Conservation (phyloP, 2,329 filamentous ascomycete species). For the Diaporthe helianthi region DNA sequence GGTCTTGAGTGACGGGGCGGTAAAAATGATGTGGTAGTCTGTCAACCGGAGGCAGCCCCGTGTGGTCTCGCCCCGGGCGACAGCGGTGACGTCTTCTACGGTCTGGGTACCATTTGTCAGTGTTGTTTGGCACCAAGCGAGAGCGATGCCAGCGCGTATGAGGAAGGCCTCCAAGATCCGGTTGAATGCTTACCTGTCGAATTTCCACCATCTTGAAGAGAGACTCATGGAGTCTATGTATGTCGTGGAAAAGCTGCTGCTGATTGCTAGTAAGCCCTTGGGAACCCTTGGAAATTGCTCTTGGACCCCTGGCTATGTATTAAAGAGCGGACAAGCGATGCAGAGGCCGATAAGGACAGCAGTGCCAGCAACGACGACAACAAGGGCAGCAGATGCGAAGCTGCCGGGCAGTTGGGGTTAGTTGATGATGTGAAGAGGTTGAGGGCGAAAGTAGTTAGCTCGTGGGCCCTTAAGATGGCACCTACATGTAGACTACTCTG, state of each 20-base stretch:
- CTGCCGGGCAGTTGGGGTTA: constrained; percentile 1
- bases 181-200: constrained; percentile 36
- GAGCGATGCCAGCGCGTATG: not conserved
- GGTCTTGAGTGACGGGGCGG: constrained; percentile 47
- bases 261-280: not conserved
- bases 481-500: not conserved
- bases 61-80: constrained; percentile 64
- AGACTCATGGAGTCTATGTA: constrained; percentile 22
- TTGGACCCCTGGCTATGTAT: constrained; percentile 8
- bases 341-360: not conserved
- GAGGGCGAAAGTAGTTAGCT: not conserved
- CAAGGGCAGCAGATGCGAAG: not conserved
- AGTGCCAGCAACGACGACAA: not conserved
- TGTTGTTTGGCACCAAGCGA: not conserved
- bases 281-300: not conserved
- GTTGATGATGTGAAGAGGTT: constrained; percentile 4
- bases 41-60: constrained; percentile 66
- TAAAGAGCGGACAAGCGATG: constrained; percentile 1
- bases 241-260: constrained; percentile 6
- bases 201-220: constrained; percentile 37
- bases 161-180: not conserved
- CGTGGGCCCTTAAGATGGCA: not conserved
- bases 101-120: constrained; percentile 45
- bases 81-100: constrained; percentile 65
- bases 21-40: constrained; percentile 67